Conservation (phyloP, 2,329 filamentous ascomycete genomes). For the Aureobasidium sp. region DNA sequence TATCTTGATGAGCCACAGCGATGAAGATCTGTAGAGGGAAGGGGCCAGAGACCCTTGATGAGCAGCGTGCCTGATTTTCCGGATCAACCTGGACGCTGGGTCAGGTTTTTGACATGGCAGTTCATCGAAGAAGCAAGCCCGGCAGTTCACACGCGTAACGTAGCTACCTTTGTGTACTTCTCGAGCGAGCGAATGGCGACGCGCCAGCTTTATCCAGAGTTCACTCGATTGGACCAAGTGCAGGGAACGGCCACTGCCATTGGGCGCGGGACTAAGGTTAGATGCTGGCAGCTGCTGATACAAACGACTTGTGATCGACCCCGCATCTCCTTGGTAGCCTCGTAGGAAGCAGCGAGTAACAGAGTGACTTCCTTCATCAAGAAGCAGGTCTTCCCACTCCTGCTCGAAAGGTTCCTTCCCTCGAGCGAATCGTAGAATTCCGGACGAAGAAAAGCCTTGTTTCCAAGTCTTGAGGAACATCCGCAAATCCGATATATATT, state of each 20-base stretch:
- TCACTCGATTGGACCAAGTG: not conserved
- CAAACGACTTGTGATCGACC: conserved; percentile 7
- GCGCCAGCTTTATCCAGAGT: not conserved
- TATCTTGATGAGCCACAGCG: not conserved
- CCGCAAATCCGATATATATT: conserved; percentile 6
- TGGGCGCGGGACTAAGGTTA: conserved; percentile 2
- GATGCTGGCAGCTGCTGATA: conserved; percentile 1
- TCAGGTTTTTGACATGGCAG: not conserved
- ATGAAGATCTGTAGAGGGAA: not conserved
- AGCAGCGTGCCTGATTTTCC: conserved; percentile 4
- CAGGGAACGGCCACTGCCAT: not conserved
- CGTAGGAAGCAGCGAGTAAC: not conserved
- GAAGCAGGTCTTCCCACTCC: not conserved
- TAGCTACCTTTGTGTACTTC: conserved; percentile 1
- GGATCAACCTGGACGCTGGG: not conserved
- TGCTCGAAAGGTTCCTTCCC: not conserved
- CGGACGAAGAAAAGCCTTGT: not conserved
- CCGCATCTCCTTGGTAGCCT: conserved; percentile 2
- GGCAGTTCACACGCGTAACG: not conserved
- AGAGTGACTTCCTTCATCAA: not conserved
- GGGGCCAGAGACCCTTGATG: not conserved
- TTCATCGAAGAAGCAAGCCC: not conserved
- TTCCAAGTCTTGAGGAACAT: not conserved
- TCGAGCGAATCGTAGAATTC: conserved; percentile 1
- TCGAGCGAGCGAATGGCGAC: not conserved